Evolutionary conservation across 1,284 basidiomycete genomes (phyloP), one percentile per base, ranked within the genome.

Genomic region (Rhodotorula sp.): DNA sequence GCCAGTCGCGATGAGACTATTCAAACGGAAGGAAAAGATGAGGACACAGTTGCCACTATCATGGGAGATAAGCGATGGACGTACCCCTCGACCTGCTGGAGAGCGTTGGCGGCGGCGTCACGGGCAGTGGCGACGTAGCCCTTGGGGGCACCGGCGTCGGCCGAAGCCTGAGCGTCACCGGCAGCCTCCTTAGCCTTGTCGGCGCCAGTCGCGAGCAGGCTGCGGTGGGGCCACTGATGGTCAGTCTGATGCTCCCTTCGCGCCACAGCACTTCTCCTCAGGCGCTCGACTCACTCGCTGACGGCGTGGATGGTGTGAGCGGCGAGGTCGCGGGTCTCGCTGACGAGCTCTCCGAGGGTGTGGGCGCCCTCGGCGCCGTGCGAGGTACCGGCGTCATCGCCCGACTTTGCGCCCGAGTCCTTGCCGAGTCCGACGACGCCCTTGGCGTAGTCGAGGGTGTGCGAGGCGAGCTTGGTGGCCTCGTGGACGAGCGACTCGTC

Each of bases 101-200:
- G 60, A 3, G 60, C 72, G 7, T 18, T n/a, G 6, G 70, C 70
- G 12, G 70, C 75, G 52, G 67, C 48, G 34, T 68, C 67, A 43
- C 72, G 72, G 28, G 68, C 72, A 52, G 69, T 38, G 28, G 64
- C 68, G 48, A 76, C 72, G 66, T 69, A 67, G 47, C 75, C 75
- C 38, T 64, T 47, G 28, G 70, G 61, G 54, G 67, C 56, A 6
- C 49, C 52, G 38, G 62, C 16, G 16, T 68, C 66, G 55, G 62
- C 58, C 21, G 67, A 68, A 18, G 54, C 61, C 64, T 70, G 64
- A 21, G 64, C 74, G 28, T 76, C 74, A 8, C 48, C 47, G 2
- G 68, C 67, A 8, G 71, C 72, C 21, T 71, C 72, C 68, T 76
- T 65, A 10, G 74, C 59, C 72, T 74, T 68, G 55, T 71, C 70